phyloP scores from a whole-genome alignment of 345 rosid species.

The Eutrema japonicum region DNA sequence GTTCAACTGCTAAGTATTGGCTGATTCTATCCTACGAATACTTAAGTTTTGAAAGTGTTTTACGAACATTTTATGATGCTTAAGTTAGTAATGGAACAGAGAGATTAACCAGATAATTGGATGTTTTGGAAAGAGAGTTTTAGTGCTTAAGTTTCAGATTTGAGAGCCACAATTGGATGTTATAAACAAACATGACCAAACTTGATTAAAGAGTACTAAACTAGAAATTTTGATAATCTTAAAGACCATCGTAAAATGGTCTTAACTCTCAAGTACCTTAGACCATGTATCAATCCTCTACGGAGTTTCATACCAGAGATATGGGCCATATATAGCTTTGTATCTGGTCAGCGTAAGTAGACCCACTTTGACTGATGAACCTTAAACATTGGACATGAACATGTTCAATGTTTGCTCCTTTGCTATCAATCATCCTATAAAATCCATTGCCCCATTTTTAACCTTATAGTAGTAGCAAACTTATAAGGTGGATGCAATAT shows the following conservation, averaged over 20 bases:
- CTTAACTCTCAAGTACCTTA: background rate
- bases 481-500: conserved; percentile 4
- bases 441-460: conserved; percentile 1
- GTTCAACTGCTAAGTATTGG: background rate
- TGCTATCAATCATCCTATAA: conserved; percentile 13
- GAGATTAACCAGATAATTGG: background rate
- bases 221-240: background rate
- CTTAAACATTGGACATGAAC: conserved; percentile 34
- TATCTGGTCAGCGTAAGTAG: conserved; percentile 35
- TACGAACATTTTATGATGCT: background rate
- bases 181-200: background rate
- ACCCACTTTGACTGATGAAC: conserved; percentile 37
- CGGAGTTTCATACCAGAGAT: background rate
- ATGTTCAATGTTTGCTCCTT: conserved; percentile 38
- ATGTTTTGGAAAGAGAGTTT: background rate
- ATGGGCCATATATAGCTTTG: conserved; percentile 24
- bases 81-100: conserved; percentile 1
- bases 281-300: background rate
- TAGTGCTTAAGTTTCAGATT: background rate
- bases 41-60: background rate
- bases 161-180: no score
- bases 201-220: background rate
- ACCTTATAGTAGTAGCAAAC: conserved; percentile 6
- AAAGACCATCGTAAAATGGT: no score
- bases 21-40: background rate